Conservation (phyloP, 805 yeast species). For the Ogataea allantospora region DNA sequence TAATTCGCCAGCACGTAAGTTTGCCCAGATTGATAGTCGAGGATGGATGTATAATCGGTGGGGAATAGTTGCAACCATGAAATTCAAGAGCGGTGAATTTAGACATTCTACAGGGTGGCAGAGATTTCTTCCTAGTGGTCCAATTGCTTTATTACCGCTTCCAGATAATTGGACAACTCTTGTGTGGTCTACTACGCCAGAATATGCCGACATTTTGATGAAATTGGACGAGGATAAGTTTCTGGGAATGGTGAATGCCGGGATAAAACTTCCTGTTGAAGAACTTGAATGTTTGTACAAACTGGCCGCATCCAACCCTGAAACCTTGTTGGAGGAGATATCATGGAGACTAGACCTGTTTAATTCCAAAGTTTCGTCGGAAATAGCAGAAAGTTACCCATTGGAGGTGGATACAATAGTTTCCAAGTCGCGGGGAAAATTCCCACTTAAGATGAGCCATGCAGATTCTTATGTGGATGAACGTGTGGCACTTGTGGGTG, state of each 20-base stretch:
- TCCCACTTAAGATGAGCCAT: conserved; percentile 85
- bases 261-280: conserved; percentile 69
- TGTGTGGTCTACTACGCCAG: conserved; percentile 90
- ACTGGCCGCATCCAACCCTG: conserved; percentile 37
- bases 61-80: conserved; percentile 91
- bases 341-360: conserved; percentile 61
- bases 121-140: conserved; percentile 87
- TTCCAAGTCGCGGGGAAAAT: conserved; percentile 71
- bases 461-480: conserved; percentile 86
- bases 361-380: conserved; percentile 32
- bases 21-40: conserved; percentile 75
- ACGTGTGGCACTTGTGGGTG: conserved; percentile 91
- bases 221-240: conserved; percentile 61
- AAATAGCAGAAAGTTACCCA: conserved; percentile 64
- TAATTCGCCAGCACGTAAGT: conserved; percentile 86
- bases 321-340: conserved; percentile 61
- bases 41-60: conserved; percentile 90
- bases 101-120: conserved; percentile 81
- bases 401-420: conserved; percentile 59
- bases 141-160: conserved; percentile 86
- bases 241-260: conserved; percentile 77
- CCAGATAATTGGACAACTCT: conserved; percentile 85
- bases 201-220: conserved; percentile 61
- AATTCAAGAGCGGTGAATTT: conserved; percentile 68
- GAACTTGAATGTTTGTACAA: conserved; percentile 73